These are phyloP conservation scores for Trichophyton rubrum DNA, from an alignment of 2,329 filamentous ascomycete species.

Conservation along the genomic window DNA sequence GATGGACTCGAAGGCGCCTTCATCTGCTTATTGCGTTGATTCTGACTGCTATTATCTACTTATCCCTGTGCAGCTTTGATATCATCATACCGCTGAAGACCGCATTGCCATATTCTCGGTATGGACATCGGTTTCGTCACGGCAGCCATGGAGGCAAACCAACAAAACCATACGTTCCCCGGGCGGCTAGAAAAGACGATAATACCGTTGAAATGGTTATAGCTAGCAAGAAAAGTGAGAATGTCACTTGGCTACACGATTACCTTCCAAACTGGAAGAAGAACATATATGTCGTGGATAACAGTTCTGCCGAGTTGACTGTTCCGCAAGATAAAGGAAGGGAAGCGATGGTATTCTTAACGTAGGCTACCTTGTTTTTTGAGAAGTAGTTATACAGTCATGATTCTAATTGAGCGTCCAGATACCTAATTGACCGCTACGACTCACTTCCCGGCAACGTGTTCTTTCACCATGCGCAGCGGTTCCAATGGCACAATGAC, in stretches of 20 bases:
- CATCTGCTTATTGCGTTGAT: background rate
- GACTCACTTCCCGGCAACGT: constrained; percentile 45
- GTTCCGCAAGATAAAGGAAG: constrained; percentile 48
- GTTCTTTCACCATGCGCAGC: constrained; percentile 49
- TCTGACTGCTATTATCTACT: background rate
- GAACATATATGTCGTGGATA: constrained; percentile 45
- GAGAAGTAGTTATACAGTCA: background rate
- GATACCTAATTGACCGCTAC: constrained; percentile 51
- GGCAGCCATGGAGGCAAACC: background rate
- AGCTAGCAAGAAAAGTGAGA: constrained; percentile 29
- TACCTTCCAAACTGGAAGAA: constrained; percentile 38
- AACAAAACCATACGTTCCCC: background rate
- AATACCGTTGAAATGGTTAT: constrained; percentile 56
- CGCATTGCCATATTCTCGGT: background rate
- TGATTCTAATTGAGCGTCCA: background rate
- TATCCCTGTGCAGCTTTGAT: background rate
- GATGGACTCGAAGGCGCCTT: background rate
- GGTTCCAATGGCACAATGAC: constrained; percentile 47
- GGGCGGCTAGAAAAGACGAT: constrained; percentile 39
- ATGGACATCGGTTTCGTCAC: background rate
- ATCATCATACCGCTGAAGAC: background rate
- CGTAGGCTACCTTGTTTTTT: constrained; percentile 15
- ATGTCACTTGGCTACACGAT: constrained; percentile 30
- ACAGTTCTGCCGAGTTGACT: constrained; percentile 39
- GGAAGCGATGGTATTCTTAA: constrained; percentile 51